Evolutionary conservation across 1,284 basidiomycete species (phyloP).

Genomic region (Cryptococcus sp.): DNA sequence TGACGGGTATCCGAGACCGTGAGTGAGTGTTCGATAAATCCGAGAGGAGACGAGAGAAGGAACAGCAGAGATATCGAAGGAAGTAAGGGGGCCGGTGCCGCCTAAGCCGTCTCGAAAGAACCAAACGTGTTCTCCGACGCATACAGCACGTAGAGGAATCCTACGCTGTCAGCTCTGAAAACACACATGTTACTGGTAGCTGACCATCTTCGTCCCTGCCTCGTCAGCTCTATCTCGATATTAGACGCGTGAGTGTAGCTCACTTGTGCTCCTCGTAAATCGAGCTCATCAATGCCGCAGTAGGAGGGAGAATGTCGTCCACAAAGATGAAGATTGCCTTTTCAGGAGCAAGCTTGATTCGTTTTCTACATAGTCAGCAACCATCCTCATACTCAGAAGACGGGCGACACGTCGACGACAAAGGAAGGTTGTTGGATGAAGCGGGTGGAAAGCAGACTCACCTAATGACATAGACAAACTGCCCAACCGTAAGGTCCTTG

Average conservation of each 20-base stretch:
- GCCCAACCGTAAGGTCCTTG: slow-evolving; percentile 93
- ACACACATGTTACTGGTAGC: not conserved
- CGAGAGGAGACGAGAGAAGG: not conserved
- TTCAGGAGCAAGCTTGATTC: slow-evolving; percentile 99
- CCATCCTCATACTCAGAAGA: not conserved
- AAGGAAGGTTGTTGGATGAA: not conserved
- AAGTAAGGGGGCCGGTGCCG: not conserved
- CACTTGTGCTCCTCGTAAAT: slow-evolving; percentile 99
- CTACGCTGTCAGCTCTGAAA: slow-evolving; percentile 18
- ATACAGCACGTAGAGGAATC: slow-evolving; percentile 93
- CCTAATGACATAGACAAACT: slow-evolving; percentile 98
- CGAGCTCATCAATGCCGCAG: slow-evolving; percentile 95
- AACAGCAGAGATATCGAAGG: not conserved
- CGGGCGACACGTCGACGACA: not conserved
- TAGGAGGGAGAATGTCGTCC: slow-evolving; percentile 95
- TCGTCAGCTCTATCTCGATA: slow-evolving; percentile 5
- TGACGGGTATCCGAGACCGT: too few relatives aligned
- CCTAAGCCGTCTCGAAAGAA: slow-evolving; percentile 19
- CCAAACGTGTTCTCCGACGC: slow-evolving; percentile 97
- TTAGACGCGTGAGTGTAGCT: slow-evolving; percentile 37
- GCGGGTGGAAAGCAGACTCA: slow-evolving; percentile 8
- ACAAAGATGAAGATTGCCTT: slow-evolving; percentile 99
- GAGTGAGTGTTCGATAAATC: too few relatives aligned
- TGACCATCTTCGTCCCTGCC: slow-evolving; percentile 77
- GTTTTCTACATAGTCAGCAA: slow-evolving; percentile 58